phyloP scores from a whole-genome alignment of 148 eudicot species.

The Dysphania ambrosioides region DNA sequence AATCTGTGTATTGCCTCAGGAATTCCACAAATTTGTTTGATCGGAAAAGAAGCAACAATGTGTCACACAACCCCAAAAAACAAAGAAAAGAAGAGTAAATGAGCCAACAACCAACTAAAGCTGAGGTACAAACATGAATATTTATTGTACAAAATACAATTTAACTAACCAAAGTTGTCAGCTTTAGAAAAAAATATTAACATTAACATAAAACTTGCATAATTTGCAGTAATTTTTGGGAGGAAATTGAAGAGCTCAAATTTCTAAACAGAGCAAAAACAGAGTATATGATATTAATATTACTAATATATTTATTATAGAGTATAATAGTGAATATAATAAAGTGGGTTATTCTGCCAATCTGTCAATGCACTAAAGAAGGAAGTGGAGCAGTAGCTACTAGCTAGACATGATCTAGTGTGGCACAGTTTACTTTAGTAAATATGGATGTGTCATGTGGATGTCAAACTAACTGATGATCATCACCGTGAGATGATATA shows the following conservation, averaged over 20 bases:
- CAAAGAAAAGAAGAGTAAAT: conserved; percentile 22
- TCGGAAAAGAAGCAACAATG: too few relatives aligned
- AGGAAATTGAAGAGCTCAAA: neutral
- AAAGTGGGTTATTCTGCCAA: conserved; percentile 11
- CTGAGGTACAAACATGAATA: conserved; percentile 1
- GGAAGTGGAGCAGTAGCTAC: conserved; percentile 13
- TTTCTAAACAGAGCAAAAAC: conserved; percentile 20
- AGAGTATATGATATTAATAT: neutral
- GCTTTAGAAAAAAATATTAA: neutral
- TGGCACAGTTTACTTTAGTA: neutral
- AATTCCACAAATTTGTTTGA: conserved; percentile 1
- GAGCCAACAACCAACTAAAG: conserved; percentile 22
- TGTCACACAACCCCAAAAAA: too few relatives aligned
- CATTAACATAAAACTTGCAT: too few relatives aligned
- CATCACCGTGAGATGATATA: conserved; percentile 5
- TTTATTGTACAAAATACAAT: conserved; percentile 4
- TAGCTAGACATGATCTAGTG: conserved; percentile 8
- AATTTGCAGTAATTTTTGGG: neutral
- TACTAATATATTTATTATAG: conserved; percentile 1
- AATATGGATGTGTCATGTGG: too few relatives aligned
- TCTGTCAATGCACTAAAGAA: conserved; percentile 25
- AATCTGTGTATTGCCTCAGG: conserved; percentile 8
- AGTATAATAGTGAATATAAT: neutral
- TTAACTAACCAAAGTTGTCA: neutral
- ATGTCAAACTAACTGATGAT: neutral